Evolutionary conservation across 768 basidiomycete genomes (phyloP).

Genomic region (Hebeloma cylindrosporum): DNA sequence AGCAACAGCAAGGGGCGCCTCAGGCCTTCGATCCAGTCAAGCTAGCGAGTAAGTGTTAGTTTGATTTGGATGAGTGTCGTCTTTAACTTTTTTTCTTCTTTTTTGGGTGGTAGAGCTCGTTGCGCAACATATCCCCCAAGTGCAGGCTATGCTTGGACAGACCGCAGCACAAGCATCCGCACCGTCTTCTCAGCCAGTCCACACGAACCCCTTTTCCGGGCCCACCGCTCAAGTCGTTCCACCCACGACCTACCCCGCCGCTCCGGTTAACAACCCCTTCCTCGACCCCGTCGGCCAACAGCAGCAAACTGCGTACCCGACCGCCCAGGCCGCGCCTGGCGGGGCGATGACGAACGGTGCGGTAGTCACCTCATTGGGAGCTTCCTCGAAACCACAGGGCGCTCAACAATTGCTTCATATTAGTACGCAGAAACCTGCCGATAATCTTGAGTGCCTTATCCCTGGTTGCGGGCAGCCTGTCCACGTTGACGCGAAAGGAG

Average conservation of each 20-base stretch:
- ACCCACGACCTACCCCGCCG: constrained; percentile 14
- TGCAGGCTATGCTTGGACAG: constrained; percentile 35
- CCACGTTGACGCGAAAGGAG: constrained; percentile 53
- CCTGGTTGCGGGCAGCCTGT: constrained; percentile 58
- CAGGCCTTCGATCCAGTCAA: constrained; percentile 38
- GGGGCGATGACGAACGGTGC: constrained; percentile 28
- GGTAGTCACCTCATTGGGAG: constrained; percentile 21
- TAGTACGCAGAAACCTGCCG: constrained; percentile 36
- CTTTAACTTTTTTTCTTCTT: constrained; percentile 1
- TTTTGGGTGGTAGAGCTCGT: constrained; percentile 37
- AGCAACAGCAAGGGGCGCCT: constrained; percentile 21
- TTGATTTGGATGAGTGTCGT: neutral
- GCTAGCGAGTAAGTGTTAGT: constrained; percentile 36
- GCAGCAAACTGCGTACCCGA: neutral
- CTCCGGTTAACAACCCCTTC: constrained; percentile 33
- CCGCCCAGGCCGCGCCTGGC: constrained; percentile 7
- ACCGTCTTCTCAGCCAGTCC: constrained; percentile 10
- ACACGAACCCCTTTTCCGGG: constrained; percentile 15
- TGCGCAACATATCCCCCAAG: constrained; percentile 47
- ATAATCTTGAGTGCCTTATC: constrained; percentile 48
- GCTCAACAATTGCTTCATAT: constrained; percentile 32
- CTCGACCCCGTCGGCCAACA: constrained; percentile 22
- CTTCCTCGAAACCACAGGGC: constrained; percentile 25
- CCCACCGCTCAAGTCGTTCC: constrained; percentile 21
- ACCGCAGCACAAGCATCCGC: constrained; percentile 4